A percentile compares a stretch with the other conserved stretches of the same genome.
These are phyloP conservation scores for Sporothrix inflata DNA, from an alignment of 2,329 filamentous ascomycete genomes.

Conservation along the genomic window DNA sequence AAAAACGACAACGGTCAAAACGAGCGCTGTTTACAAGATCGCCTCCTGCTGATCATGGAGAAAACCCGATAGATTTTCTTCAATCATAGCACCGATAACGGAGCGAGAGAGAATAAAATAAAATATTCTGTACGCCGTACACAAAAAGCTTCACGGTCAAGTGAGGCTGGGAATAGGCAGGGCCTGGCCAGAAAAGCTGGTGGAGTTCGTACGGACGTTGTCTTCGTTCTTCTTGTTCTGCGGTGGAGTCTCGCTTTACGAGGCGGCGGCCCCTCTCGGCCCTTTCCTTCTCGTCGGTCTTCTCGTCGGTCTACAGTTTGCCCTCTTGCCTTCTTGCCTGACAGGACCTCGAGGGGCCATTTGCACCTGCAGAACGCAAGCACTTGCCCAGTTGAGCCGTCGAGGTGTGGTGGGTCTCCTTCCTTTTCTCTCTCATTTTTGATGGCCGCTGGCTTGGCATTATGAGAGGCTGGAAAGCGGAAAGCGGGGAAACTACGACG, in stretches of 20 bases:
- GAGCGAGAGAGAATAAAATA: neutral
- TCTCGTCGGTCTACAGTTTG: neutral
- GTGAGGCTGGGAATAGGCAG: conserved; percentile 6
- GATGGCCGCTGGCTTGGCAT: conserved; percentile 8
- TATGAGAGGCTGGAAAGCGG: conserved; percentile 2
- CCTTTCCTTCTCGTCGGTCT: neutral
- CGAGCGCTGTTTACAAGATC: too few relatives aligned
- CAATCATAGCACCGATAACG: neutral
- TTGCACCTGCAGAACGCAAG: neutral
- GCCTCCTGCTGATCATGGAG: neutral
- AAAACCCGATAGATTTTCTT: neutral
- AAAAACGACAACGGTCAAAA: too few relatives aligned
- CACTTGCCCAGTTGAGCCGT: conserved; percentile 13
- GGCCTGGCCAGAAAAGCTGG: neutral
- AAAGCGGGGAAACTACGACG: conserved; percentile 12
- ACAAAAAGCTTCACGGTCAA: neutral
- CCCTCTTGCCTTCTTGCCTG: neutral
- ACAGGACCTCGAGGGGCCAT: too few relatives aligned
- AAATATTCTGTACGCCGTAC: neutral
- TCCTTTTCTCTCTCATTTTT: neutral
- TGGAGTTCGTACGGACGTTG: neutral
- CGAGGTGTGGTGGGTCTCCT: conserved; percentile 1
- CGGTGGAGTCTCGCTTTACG: neutral
- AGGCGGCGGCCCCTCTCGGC: neutral
- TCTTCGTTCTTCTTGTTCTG: neutral